Percentiles rank a stretch among this genome's conserved stretches.
Evolutionary conservation across 2,329 filamentous ascomycete species (phyloP).

Genomic region (Aureobasidium leucospermi): DNA sequence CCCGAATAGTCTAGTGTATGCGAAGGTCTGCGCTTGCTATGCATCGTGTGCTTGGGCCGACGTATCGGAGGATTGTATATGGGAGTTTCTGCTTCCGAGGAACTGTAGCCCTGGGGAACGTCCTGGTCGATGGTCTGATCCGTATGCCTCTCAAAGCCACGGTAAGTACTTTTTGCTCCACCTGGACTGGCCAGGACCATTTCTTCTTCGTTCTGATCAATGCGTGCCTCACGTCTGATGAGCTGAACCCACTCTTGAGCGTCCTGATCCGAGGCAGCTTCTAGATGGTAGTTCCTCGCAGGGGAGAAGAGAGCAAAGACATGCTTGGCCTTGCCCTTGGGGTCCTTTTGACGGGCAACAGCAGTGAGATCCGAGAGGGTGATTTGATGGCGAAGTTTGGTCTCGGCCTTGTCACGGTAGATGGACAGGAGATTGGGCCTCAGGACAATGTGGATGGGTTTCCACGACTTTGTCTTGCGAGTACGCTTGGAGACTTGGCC

Average conservation of each 20-base stretch:
- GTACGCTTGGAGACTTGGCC: slow-evolving; percentile 83
- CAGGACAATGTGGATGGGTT: slow-evolving; percentile 78
- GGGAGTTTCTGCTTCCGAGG: slow-evolving; percentile 34
- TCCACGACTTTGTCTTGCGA: slow-evolving; percentile 95
- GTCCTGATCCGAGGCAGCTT: slow-evolving; percentile 65
- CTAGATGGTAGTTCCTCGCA: slow-evolving; percentile 83
- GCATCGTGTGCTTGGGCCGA: slow-evolving; percentile 1
- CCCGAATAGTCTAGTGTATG: slow-evolving; percentile 55
- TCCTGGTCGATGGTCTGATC: slow-evolving; percentile 5
- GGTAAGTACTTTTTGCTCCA: slow-evolving; percentile 42
- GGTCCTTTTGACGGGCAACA: slow-evolving; percentile 79
- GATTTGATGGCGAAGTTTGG: slow-evolving; percentile 81
- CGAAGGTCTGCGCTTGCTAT: slow-evolving; percentile 47
- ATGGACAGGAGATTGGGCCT: slow-evolving; percentile 84
- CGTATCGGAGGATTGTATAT: slow-evolving; percentile 15
- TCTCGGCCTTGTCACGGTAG: slow-evolving; percentile 87
- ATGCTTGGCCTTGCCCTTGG: slow-evolving; percentile 77
- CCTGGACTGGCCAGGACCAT: slow-evolving; percentile 65
- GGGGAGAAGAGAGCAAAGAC: slow-evolving; percentile 91
- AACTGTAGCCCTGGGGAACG: slow-evolving; percentile 32
- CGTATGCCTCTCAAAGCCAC: slow-evolving; percentile 32
- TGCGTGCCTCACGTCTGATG: slow-evolving; percentile 70
- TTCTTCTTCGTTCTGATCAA: slow-evolving; percentile 83
- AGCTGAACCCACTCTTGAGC: slow-evolving; percentile 79
- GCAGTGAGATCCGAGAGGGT: slow-evolving; percentile 85